These are phyloP conservation scores for Aspergillus thermomutatus DNA, from an alignment of 2,329 filamentous ascomycete genomes.

Conservation along the genomic window DNA sequence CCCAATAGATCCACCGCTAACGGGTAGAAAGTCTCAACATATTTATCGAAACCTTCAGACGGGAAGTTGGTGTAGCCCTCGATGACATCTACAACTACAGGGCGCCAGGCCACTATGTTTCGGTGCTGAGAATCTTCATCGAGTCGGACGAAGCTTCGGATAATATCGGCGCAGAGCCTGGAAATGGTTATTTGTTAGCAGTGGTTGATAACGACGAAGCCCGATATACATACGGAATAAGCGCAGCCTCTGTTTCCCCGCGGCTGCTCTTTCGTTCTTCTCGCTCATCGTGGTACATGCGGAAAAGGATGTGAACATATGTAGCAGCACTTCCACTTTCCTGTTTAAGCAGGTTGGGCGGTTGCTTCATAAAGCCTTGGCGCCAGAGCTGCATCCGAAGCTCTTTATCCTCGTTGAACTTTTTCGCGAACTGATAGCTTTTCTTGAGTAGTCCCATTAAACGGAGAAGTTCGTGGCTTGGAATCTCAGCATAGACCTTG, in stretches of 20 bases:
- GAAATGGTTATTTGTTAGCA: slow-evolving; percentile 18
- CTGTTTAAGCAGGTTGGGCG: slow-evolving; percentile 95
- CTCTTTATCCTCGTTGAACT: slow-evolving; percentile 97
- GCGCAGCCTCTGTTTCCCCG: slow-evolving; percentile 79
- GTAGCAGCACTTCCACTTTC: slow-evolving; percentile 90
- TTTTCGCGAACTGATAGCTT: slow-evolving; percentile 92
- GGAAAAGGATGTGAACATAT: slow-evolving; percentile 91
- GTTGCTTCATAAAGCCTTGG: slow-evolving; percentile 99
- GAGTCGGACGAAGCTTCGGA: slow-evolving; percentile 76
- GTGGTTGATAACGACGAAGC: not conserved
- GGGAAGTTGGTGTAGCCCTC: slow-evolving; percentile 90
- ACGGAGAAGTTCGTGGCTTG: slow-evolving; percentile 80
- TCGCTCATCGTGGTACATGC: slow-evolving; percentile 92
- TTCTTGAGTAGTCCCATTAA: slow-evolving; percentile 95
- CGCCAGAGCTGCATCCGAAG: slow-evolving; percentile 90
- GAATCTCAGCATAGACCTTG: slow-evolving; percentile 88
- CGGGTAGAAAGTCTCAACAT: slow-evolving; percentile 82
- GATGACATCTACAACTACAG: slow-evolving; percentile 93
- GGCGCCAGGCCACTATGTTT: slow-evolving; percentile 95
- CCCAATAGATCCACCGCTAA: slow-evolving; percentile 76
- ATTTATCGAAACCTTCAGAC: slow-evolving; percentile 70
- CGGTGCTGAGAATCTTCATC: slow-evolving; percentile 96
- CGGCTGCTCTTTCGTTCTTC: slow-evolving; percentile 77
- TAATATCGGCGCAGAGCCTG: slow-evolving; percentile 85
- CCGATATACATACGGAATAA: slow-evolving; percentile 64